Base-by-base conservation (phyloP, 2,329 filamentous ascomycete species). In the Aspergillus sp. region DNA sequence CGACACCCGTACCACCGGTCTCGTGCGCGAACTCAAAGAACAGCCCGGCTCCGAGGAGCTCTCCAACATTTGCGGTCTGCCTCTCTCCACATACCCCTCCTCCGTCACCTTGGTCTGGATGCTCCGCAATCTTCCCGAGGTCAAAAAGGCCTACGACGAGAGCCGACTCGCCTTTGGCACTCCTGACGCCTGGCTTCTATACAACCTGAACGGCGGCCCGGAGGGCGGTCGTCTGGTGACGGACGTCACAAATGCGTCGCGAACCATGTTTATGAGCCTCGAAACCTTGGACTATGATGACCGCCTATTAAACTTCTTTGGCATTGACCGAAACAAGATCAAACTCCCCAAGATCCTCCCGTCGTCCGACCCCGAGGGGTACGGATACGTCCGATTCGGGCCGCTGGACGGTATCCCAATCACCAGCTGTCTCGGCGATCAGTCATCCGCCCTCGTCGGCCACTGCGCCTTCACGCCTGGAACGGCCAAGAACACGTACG, bases 211-310 rank as follows among this genome's bases (percentile, higher is more conserved):
- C 65, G 90, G 88, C 53, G 86, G 88, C 46, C 79, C 77, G 29
- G 78, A 83, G 54, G 83, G 81, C 47, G 82, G 86, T 51, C 73
- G 91, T 41, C 86, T 89, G 66, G 89, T 96, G 53, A 94, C 91
- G 0, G 91, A 96, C 70, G 85, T 87, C 45, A 91, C 89, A 55
- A 96, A 96, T 69, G 91, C 91, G 17, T 93, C 88, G 49, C 81
- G 91, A 65, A 96, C 91, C 55, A 95, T 96, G 91, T 94, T 96
- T 72, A 92, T 96, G 87, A 91, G 96, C 73, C 79, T 96, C 49
- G 81, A 85, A 62, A 92, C 86, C 10, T 79, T 91, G 54, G 72
- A 91, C 63, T 96, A 96, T 72, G 89, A 93, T 68, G 84, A 91
- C 52, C 79, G 80, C 38, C 80, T 96, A 21, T 76, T 96, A 21